phyloP scores from a whole-genome alignment of 164 flowering plant genomes.

The Pachysandra terminalis region DNA sequence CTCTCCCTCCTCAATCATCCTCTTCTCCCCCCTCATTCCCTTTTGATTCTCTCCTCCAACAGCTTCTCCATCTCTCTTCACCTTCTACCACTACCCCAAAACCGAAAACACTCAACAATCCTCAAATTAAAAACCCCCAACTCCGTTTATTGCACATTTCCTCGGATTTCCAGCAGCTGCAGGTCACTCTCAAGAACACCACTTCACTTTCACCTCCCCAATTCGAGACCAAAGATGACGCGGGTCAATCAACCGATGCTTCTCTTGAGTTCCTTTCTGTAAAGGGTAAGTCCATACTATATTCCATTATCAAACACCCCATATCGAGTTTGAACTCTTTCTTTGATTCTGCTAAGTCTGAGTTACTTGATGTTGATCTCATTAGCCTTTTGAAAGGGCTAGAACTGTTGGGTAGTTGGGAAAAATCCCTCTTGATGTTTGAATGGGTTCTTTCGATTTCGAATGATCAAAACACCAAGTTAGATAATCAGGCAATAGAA shows the following conservation, averaged over 20 bases:
- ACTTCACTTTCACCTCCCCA: slow-evolving; percentile 17
- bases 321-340: slow-evolving; percentile 32
- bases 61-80: slow-evolving; percentile 56
- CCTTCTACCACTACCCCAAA: slow-evolving; percentile 20
- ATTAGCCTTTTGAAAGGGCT: slow-evolving; percentile 67
- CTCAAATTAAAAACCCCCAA: slow-evolving; percentile 16
- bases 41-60: slow-evolving; percentile 67
- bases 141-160: slow-evolving; percentile 26
- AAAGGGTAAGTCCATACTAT: slow-evolving; percentile 46
- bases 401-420: slow-evolving; percentile 58
- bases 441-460: slow-evolving; percentile 55
- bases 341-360: slow-evolving; percentile 45
- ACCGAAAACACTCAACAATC: slow-evolving; percentile 8
- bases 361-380: slow-evolving; percentile 52
- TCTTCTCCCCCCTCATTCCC: slow-evolving; percentile 50
- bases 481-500: slow-evolving; percentile 51
- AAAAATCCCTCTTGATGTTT: slow-evolving; percentile 57
- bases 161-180: slow-evolving; percentile 8
- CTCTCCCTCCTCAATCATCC: slow-evolving; percentile 40
- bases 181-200: slow-evolving; percentile 24
- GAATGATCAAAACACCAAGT: slow-evolving; percentile 4
- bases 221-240: slow-evolving; percentile 14
- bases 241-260: slow-evolving; percentile 13
- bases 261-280: slow-evolving; percentile 46
- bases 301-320: slow-evolving; percentile 45